Percentiles rank a stretch among this genome's conserved stretches.
These are phyloP conservation scores for Xylogone sp. DNA, from an alignment of 2,329 filamentous ascomycete species.

Conservation along the genomic window DNA sequence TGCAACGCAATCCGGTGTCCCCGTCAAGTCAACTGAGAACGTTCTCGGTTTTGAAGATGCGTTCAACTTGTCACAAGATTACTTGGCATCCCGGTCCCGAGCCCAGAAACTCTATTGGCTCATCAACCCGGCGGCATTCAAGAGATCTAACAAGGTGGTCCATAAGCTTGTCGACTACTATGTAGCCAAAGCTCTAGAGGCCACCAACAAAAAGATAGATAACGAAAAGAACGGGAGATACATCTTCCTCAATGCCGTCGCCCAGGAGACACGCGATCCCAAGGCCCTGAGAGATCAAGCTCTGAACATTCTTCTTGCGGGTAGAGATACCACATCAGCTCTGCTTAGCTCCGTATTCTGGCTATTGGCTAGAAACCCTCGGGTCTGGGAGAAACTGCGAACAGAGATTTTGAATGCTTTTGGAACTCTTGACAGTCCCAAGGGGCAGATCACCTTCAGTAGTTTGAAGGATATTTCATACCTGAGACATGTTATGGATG, in stretches of 20 bases:
- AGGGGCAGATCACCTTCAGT: constrained; percentile 45
- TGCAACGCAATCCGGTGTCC: not conserved
- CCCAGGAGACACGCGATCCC: constrained; percentile 25
- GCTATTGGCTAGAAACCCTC: constrained; percentile 22
- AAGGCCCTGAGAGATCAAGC: constrained; percentile 27
- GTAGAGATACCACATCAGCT: constrained; percentile 34
- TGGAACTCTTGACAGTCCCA: not conserved
- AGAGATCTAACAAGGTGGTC: constrained; percentile 12
- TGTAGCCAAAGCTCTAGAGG: constrained; percentile 11
- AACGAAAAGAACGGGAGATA: constrained; percentile 17
- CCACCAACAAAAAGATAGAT: constrained; percentile 9
- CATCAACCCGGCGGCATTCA: constrained; percentile 13
- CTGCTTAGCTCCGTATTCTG: constrained; percentile 32
- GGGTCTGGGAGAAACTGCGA: constrained; percentile 30
- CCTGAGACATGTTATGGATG: constrained; percentile 52
- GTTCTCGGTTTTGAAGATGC: constrained; percentile 21
- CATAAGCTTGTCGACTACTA: constrained; percentile 11
- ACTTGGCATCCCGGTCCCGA: constrained; percentile 17
- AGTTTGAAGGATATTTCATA: constrained; percentile 53
- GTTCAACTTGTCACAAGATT: constrained; percentile 28
- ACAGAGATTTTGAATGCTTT: not conserved
- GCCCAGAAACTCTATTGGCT: constrained; percentile 12
- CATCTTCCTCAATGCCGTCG: constrained; percentile 30
- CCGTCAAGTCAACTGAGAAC: constrained; percentile 1
- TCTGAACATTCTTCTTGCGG: constrained; percentile 31